These are phyloP conservation scores for Amanita muscaria DNA, from an alignment of 768 basidiomycete genomes.

Conservation along the genomic window DNA sequence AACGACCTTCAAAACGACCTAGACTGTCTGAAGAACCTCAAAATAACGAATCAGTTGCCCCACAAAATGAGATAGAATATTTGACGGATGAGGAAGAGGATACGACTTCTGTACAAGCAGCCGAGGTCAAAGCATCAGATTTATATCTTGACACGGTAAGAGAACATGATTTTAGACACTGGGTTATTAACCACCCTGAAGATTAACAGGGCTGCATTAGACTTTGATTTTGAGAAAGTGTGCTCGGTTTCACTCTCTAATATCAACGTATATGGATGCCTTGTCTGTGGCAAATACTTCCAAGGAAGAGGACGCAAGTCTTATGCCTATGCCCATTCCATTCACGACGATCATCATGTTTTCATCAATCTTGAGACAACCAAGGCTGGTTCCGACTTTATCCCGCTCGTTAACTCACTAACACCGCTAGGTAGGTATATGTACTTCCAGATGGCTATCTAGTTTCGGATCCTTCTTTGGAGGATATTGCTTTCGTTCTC, in stretches of 20 bases:
- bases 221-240: conserved; percentile 99
- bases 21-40: conserved; percentile 10
- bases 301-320: conserved; percentile 92
- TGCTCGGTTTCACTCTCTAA: conserved; percentile 95
- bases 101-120: conserved; percentile 16
- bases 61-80: conserved; percentile 12
- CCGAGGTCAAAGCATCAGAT: conserved; percentile 57
- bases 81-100: conserved; percentile 29
- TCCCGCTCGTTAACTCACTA: conserved; percentile 2
- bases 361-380: conserved; percentile 93
- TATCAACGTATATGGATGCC: conserved; percentile 95
- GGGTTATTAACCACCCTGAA: conserved; percentile 22
- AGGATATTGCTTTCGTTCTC: conserved; percentile 89
- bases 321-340: conserved; percentile 94
- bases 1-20: conserved; percentile 2
- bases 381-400: conserved; percentile 45
- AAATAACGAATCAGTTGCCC: conserved; percentile 11
- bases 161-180: conserved; percentile 12
- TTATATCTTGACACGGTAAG: conserved; percentile 91
- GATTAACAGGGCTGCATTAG: conserved; percentile 86
- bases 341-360: conserved; percentile 97
- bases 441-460: conserved; percentile 95
- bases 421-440: conserved; percentile 60
- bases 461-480: conserved; percentile 92
- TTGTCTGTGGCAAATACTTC: conserved; percentile 98